phyloP scores from a whole-genome alignment of 2,329 filamentous ascomycete species.

The Nemania sp. region DNA sequence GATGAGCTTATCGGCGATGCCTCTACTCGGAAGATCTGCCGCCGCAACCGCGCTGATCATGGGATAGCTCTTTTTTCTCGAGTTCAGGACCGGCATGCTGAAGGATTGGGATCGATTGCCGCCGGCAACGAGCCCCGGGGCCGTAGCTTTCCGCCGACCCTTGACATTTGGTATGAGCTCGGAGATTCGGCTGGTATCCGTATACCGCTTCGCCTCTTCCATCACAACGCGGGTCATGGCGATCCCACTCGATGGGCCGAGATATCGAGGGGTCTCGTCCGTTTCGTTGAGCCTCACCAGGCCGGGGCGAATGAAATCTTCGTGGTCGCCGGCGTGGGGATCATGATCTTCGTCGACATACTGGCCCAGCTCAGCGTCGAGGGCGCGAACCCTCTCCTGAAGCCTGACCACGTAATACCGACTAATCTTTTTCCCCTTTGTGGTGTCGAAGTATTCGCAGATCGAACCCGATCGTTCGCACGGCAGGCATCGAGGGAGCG shows the following conservation, averaged over 20 bases:
- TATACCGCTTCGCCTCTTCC: constrained; percentile 94
- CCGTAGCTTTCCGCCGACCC: constrained; percentile 57
- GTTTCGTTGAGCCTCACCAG: constrained; percentile 82
- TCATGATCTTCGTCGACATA: constrained; percentile 83
- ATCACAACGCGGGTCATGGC: constrained; percentile 94
- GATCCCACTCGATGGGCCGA: constrained; percentile 93
- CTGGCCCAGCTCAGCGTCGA: constrained; percentile 80
- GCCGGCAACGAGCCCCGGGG: background rate
- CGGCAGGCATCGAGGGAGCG: constrained; percentile 85
- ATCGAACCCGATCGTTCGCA: constrained; percentile 89
- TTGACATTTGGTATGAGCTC: constrained; percentile 82
- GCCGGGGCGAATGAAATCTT: constrained; percentile 85
- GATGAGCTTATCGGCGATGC: constrained; percentile 76
- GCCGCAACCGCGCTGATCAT: constrained; percentile 86
- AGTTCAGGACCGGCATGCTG: constrained; percentile 52
- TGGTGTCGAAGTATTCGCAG: constrained; percentile 94
- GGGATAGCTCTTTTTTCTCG: constrained; percentile 83
- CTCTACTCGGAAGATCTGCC: constrained; percentile 71
- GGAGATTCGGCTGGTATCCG: constrained; percentile 86
- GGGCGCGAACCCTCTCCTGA: constrained; percentile 79
- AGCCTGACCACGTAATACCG: constrained; percentile 91
- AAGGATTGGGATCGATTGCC: constrained; percentile 68
- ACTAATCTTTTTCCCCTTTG: constrained; percentile 83
- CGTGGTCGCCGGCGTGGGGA: constrained; percentile 70
- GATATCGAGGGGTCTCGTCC: constrained; percentile 83